Evolutionary conservation across 768 basidiomycete species (phyloP), one percentile per base, ranked within the genome.

Genomic region (Boletus rufocinnamomeus): DNA sequence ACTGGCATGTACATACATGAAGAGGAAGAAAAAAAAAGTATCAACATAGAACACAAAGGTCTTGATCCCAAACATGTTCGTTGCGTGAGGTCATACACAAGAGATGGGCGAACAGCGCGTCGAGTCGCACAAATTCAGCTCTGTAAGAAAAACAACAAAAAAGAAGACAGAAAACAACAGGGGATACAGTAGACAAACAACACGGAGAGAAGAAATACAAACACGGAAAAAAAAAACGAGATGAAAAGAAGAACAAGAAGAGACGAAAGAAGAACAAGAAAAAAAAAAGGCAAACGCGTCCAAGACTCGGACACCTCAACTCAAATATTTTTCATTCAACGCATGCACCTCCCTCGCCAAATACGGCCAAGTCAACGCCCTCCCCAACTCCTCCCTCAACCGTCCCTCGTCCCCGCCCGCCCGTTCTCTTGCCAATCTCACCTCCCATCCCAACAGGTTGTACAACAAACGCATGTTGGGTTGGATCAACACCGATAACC

Each of bases 391-490:
- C 63, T 74, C 78, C 64, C 77, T 79, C 62, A 88, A 69, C 63
- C 72, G 77, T 46, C 71, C 68, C 60, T 79, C 80, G 62, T 85
- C 80, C 25, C 74, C 80, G 4, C 77, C 80, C 0, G 85, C 86
- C 27, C 87, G 82, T 69, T 86, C 85, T 64, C 81, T 82, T n/a
- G 93, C 93, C n/a, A 97, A 81, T 71, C 87, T 86, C 65, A 93
- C 86, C 74, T 98, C 96, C 93, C 93, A 98, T 11, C 91, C 95
- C 68, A 93, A 87, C 27, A 98, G 80, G 70, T 98, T 95, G 74
- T 95, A 97, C 74, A 98, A 75, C 70, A 98, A 76, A n/a, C 93
- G 84, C 84, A 98, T 89, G 64, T 97, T 98, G 21, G 96, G 96
- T 76, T 98, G 93, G 61, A 93, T 94, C 64, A 95, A 80, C 60